Conservation (phyloP, 2,329 filamentous ascomycete species). For the Colletotrichum agaves region DNA sequence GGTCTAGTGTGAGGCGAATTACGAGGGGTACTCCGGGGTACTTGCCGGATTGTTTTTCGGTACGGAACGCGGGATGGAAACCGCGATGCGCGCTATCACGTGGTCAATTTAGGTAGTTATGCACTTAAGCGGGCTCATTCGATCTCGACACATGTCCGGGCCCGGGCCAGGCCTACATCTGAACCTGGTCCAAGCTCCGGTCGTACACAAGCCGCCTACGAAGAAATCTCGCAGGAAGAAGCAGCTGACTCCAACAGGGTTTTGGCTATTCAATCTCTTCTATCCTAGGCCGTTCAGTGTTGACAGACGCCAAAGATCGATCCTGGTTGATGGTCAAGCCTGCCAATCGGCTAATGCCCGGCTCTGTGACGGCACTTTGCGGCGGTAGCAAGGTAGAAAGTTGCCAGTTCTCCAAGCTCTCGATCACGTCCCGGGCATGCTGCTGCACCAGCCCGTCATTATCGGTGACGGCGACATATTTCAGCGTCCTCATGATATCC, state of each 20-base stretch:
- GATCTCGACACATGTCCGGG: neutral
- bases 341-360: constrained; percentile 22
- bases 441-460: constrained; percentile 74
- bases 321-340: constrained; percentile 25
- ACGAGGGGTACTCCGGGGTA: neutral
- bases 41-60: neutral
- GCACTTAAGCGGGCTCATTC: neutral
- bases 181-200: neutral
- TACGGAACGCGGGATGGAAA: neutral
- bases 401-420: constrained; percentile 72
- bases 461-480: constrained; percentile 74
- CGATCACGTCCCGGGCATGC: constrained; percentile 74
- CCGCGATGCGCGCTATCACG: constrained; percentile 15
- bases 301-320: constrained; percentile 24
- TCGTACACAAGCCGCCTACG: neutral
- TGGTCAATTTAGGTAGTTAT: neutral
- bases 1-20: constrained; percentile 12
- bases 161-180: constrained; percentile 9
- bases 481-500: constrained; percentile 70
- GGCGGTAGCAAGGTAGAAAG: constrained; percentile 60
- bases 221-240: neutral
- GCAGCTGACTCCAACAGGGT: neutral
- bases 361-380: neutral
- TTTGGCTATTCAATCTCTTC: constrained; percentile 68
- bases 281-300: constrained; percentile 53